Base-by-base conservation (phyloP, 306 rosid species). In the Trifolium subterraneum region DNA sequence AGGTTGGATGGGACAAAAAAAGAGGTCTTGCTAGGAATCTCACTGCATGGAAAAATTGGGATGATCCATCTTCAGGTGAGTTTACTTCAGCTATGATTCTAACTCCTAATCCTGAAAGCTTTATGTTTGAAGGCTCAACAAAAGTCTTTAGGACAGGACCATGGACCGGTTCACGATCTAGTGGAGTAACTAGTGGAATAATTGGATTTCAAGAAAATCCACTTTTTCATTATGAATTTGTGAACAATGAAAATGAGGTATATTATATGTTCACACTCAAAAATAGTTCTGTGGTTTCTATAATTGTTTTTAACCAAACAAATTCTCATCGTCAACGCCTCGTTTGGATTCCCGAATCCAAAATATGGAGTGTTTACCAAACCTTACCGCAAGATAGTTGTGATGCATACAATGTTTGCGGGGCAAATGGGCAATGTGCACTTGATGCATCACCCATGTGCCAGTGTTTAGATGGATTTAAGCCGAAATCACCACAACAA, bases 41-140 rank as follows among this genome's bases (percentile, higher is more conserved):
- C 6, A 29, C 33, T 3, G 70, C 90, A 1, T 84, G 90, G 89
- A 84, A 58, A 70, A 78, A 51, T 36, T 13, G 80, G 44, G 66
- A 76, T 0, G 93, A 88, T 0, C 86, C 87, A 3, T 80, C 87
- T 70, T 77, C 81, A 0, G 84, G 81, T 15, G 76, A 82, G 3
- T 72, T 82, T 0, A 48, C 69, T 13, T 48, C 31, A 25, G 45
- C 4, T 2, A 6, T 72, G 1, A 23, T 35, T 3, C 64, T 15
- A 20, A 8, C 14, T 2, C 36, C 14, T 20, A 58, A 39, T 18
- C 82, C 79, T 10, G 79, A 77, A 11, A 0, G 1, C 5, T 41
- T 50, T 1, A 59, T 73, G 2, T 50, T 51, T 72, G 50, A 38
- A 4, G 79, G 79, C 2, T 58, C 68, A 0, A 5, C 10, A 7